Conservation (phyloP, 73 alveolate species). For the Paramecium pentaurelia region DNA sequence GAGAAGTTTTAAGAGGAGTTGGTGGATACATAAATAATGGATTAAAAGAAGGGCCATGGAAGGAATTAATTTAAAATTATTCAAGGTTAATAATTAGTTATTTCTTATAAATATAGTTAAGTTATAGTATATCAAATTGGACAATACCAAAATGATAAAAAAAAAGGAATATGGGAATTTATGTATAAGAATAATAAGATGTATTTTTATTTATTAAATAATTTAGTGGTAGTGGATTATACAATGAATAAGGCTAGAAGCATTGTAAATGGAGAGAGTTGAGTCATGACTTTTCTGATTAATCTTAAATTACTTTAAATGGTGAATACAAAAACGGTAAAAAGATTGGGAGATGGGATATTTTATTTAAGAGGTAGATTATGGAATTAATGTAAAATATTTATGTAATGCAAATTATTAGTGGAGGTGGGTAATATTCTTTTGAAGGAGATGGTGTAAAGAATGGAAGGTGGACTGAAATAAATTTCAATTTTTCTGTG, state of each 20-base stretch:
- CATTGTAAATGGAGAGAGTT: not conserved
- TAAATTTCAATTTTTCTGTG: not conserved
- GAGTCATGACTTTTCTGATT: not conserved
- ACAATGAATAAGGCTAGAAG: not conserved
- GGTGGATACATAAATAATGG: not conserved
- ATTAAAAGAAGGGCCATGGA: not conserved
- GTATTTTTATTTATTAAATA: not conserved
- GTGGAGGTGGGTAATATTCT: not conserved
- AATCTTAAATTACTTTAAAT: not conserved
- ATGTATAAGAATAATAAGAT: not conserved
- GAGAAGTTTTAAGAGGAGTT: not conserved
- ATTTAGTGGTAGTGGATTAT: not conserved
- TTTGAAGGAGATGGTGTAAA: not conserved
- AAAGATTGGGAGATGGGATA: not conserved
- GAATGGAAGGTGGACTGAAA: not conserved
- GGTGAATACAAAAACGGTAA: not conserved
- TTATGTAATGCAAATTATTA: no score
- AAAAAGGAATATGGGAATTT: not conserved
- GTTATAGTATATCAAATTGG: not conserved
- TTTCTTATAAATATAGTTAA: not conserved
- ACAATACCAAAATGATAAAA: not conserved
- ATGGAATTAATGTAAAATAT: not conserved
- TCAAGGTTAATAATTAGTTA: not conserved
- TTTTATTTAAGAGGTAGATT: not conserved
- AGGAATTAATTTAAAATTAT: not conserved